These are phyloP conservation scores for Crithidia sp. DNA, from an alignment of 208 protist genomes.

Conservation along the genomic window DNA sequence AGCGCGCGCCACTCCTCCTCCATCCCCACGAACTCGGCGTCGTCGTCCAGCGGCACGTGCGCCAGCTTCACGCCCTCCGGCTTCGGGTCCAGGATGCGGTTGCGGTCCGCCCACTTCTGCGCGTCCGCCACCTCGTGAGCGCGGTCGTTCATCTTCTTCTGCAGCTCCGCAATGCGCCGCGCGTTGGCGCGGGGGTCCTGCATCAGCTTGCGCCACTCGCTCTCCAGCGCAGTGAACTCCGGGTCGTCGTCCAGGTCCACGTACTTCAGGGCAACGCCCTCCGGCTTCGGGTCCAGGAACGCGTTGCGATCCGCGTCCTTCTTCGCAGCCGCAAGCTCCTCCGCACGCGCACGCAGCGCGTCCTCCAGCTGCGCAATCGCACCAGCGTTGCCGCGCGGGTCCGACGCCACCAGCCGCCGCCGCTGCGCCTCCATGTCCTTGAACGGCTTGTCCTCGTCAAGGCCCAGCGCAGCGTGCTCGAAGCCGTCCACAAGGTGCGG, in stretches of 20 bases:
- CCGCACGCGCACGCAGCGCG: conserved; percentile 49
- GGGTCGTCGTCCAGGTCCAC: no score
- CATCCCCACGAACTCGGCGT: conserved; percentile 36
- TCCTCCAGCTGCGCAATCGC: conserved; percentile 36
- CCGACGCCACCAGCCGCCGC: conserved; percentile 54
- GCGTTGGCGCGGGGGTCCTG: conserved; percentile 47
- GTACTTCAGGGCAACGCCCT: no score
- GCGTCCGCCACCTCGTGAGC: conserved; percentile 45
- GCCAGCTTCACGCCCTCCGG: no score
- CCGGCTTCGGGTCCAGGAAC: conserved; percentile 33
- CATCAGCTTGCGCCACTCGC: conserved; percentile 38
- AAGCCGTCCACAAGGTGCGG: background rate
- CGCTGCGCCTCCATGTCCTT: conserved; percentile 61
- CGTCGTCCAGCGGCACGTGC: background rate
- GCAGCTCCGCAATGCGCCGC: conserved; percentile 42
- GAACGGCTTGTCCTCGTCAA: conserved; percentile 73
- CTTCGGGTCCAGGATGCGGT: no score
- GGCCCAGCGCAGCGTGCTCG: conserved; percentile 38
- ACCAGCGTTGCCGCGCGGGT: conserved; percentile 41
- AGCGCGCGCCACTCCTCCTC: conserved; percentile 41
- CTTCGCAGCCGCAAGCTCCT: conserved; percentile 60
- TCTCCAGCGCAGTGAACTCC: no score
- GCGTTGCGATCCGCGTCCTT: conserved; percentile 58
- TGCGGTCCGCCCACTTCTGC: conserved; percentile 50
- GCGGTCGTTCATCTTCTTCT: conserved; percentile 46